phyloP scores from a whole-genome alignment of 148 eudicot species.

The Nyssa sinensis region DNA sequence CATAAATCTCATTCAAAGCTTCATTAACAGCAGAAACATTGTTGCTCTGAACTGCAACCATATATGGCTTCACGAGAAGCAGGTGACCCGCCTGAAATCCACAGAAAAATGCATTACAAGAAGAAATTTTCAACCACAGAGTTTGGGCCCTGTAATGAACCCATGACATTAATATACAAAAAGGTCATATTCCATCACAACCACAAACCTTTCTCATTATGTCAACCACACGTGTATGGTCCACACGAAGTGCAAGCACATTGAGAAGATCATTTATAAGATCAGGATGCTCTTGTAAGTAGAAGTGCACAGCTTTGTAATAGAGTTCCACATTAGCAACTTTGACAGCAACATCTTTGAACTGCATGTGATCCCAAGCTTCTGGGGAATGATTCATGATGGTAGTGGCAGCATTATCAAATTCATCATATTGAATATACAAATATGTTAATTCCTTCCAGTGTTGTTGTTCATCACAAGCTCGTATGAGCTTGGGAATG shows the following conservation, averaged over 20 bases:
- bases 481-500: constrained; percentile 95
- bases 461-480: constrained; percentile 98
- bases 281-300: constrained; percentile 95
- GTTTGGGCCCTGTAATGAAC: background rate
- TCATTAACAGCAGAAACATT: constrained; percentile 93
- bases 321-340: constrained; percentile 98
- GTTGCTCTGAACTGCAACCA: constrained; percentile 97
- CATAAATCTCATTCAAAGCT: constrained; percentile 93
- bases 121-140: background rate
- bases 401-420: constrained; percentile 97
- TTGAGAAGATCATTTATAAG: constrained; percentile 90
- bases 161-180: background rate
- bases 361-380: constrained; percentile 99
- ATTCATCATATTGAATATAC: constrained; percentile 94
- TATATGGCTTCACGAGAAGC: constrained; percentile 95
- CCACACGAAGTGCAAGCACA: constrained; percentile 94
- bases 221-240: constrained; percentile 94
- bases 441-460: constrained; percentile 93
- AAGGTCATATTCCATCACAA: constrained; percentile 6
- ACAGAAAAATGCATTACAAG: background rate
- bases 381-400: constrained; percentile 99
- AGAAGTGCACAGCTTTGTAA: constrained; percentile 95
- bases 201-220: constrained; percentile 84
- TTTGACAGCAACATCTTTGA: constrained; percentile 88
- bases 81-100: constrained; percentile 78